Evolutionary conservation across 1,284 basidiomycete genomes (phyloP).

Genomic region (Malassezia globosa): DNA sequence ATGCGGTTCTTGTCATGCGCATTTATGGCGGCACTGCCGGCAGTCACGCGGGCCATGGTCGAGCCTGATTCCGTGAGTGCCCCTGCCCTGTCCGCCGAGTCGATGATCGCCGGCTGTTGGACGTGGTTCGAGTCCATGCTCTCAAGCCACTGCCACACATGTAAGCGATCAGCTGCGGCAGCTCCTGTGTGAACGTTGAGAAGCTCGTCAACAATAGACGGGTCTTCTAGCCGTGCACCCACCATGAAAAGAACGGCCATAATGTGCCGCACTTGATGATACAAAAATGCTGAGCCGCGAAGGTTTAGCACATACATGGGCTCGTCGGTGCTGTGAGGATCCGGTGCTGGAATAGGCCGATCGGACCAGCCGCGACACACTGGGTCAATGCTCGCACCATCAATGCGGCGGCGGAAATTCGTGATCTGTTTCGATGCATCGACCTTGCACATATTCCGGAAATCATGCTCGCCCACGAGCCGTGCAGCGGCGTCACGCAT

Average conservation of each 20-base stretch:
- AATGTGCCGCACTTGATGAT: constrained; percentile 95
- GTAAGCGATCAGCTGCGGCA: constrained; percentile 21
- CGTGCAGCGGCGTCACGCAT: constrained; percentile 67
- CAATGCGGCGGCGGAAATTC: constrained; percentile 59
- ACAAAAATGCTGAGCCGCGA: constrained; percentile 77
- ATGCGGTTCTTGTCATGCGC: background rate
- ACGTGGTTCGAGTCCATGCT: constrained; percentile 1
- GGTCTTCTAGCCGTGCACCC: constrained; percentile 67
- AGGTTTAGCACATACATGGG: constrained; percentile 66
- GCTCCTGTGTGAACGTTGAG: constrained; percentile 56
- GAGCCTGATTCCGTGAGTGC: background rate
- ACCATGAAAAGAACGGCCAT: constrained; percentile 84
- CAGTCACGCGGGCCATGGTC: background rate
- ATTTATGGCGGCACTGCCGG: no score
- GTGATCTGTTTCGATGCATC: constrained; percentile 87
- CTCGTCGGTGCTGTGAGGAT: constrained; percentile 13
- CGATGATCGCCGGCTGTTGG: background rate
- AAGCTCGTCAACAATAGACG: constrained; percentile 61
- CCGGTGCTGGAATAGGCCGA: background rate
- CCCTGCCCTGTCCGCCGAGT: no score
- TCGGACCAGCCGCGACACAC: constrained; percentile 29
- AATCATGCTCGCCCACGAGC: constrained; percentile 84
- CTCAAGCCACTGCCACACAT: constrained; percentile 16
- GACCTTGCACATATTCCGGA: constrained; percentile 89
- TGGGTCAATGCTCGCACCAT: constrained; percentile 56